A percentile compares a stretch with the other conserved stretches of the same genome.
Evolutionary conservation across 257 asterid species (phyloP).

Genomic region (Agastache rugosa): DNA sequence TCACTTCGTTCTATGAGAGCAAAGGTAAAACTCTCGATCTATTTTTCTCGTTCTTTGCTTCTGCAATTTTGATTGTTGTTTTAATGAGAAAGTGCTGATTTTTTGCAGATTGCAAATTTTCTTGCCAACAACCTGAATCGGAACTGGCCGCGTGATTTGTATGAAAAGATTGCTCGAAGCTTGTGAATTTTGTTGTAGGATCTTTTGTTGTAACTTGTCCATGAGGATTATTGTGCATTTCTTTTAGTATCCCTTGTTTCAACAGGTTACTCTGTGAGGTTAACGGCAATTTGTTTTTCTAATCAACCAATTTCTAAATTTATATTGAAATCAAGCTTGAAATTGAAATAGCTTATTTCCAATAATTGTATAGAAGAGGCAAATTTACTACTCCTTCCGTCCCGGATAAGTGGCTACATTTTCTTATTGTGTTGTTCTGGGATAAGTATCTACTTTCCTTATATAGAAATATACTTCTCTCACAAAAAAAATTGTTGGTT

Average conservation of each 20-base stretch:
- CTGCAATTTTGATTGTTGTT: background rate
- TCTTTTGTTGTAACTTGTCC: slow-evolving; percentile 12
- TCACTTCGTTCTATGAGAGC: slow-evolving; percentile 89
- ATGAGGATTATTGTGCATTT: slow-evolving; percentile 27
- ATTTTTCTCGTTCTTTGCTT: background rate
- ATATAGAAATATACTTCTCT: too few species aligned
- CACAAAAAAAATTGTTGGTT: too few species aligned
- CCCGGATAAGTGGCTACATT: too few species aligned
- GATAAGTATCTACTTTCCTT: too few species aligned
- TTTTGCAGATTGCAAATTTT: slow-evolving; percentile 86
- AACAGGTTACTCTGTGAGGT: slow-evolving; percentile 9
- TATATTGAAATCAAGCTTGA: background rate
- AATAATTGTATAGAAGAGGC: background rate
- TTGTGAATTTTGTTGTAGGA: slow-evolving; percentile 50
- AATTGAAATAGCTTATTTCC: background rate
- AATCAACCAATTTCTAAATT: background rate
- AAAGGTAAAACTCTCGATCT: slow-evolving; percentile 52
- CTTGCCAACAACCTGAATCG: slow-evolving; percentile 81
- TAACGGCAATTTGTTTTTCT: background rate
- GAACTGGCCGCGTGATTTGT: slow-evolving; percentile 95
- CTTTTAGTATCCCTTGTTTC: slow-evolving; percentile 7
- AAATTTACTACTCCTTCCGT: too few species aligned
- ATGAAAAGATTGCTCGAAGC: slow-evolving; percentile 86
- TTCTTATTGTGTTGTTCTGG: too few species aligned
- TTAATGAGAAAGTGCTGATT: slow-evolving; percentile 2